Evolutionary conservation across 1,139 yeast species (phyloP).

Genomic region (Insectozyma bohioensis): DNA sequence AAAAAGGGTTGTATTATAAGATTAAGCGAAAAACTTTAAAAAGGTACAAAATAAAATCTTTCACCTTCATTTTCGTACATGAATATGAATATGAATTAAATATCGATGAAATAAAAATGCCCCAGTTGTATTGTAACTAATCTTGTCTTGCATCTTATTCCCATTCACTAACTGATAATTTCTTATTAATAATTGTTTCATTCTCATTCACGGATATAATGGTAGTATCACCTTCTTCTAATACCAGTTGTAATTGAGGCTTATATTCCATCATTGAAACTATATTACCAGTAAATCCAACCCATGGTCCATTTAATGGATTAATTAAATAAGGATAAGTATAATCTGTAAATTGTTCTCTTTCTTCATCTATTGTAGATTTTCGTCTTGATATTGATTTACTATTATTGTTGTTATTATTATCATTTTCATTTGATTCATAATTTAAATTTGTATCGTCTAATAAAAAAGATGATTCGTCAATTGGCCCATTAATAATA

Average conservation of each 20-base stretch:
- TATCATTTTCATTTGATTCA: background rate
- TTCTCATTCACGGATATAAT: constrained; percentile 22
- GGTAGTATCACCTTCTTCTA: constrained; percentile 21
- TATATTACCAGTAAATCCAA: constrained; percentile 55
- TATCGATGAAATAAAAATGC: too few species aligned
- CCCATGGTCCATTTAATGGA: constrained; percentile 56
- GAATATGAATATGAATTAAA: too few species aligned
- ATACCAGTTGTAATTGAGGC: constrained; percentile 9
- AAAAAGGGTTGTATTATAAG: too few species aligned
- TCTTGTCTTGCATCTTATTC: constrained; percentile 25
- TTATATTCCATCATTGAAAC: constrained; percentile 41
- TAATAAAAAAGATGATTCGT: constrained; percentile 30
- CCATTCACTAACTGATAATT: constrained; percentile 45
- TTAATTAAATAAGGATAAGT: constrained; percentile 50
- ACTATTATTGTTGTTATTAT: background rate
- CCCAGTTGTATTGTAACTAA: too few species aligned
- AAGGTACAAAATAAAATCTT: too few species aligned
- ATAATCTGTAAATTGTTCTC: constrained; percentile 52
- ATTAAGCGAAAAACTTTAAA: background rate
- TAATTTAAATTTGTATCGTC: constrained; percentile 4
- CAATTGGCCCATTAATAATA: constrained; percentile 15
- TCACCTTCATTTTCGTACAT: too few species aligned
- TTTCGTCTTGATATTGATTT: constrained; percentile 24
- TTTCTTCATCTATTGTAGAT: constrained; percentile 56
- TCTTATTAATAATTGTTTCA: constrained; percentile 31